Base-by-base conservation (phyloP, 2,329 filamentous ascomycete genomes). In the Aspergillus arachidicola region DNA sequence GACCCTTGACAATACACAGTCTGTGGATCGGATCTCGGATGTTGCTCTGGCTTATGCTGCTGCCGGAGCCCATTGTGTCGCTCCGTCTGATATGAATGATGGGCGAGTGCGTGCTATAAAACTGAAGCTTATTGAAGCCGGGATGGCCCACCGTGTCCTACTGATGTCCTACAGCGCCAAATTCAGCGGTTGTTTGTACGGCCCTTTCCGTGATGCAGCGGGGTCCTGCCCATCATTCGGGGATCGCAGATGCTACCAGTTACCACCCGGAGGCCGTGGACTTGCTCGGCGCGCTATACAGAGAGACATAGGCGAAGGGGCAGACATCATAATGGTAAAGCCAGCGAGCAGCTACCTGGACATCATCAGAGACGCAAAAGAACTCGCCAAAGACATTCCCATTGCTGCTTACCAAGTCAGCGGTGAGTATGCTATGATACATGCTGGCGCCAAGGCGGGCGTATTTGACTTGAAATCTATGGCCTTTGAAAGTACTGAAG, bases 261-360 rank as follows among this genome's bases (percentile, higher is more conserved):
- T 99, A 12, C 95, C 95, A 1, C 93, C 93, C 0, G 94, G 94
- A 65, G 95, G 94, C 30, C 90, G 95, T 57, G 95, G 95, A 38
- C 87, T 99, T 51, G 95, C 95, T 19, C 89, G 95, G 68, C 88
- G 95, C 69, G 95, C 95, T 56, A 97, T 99, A 68, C 82, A 88
- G 46, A 87, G 95, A 69, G 95, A 99, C 76, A 94, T 99, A 69
- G 86, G 85, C 67, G 95, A 99, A 80, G 95, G 95, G 30, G 95
- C 95, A 23, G 95, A 99, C 74, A 93, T 97, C 70, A 97, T 99
- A 80, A 97, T 99, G 94, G 95, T 99, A 66, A 99, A 99, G 85
- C 95, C 95, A 2, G 95, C 95, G 11, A 91, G 91, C 72, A 93
- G 94, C 78, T 99, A 97, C 77, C 86, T 99, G 53, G 95, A 99